Conservation (phyloP, 257 asterid genomes). For the Capsicum pubescens region DNA sequence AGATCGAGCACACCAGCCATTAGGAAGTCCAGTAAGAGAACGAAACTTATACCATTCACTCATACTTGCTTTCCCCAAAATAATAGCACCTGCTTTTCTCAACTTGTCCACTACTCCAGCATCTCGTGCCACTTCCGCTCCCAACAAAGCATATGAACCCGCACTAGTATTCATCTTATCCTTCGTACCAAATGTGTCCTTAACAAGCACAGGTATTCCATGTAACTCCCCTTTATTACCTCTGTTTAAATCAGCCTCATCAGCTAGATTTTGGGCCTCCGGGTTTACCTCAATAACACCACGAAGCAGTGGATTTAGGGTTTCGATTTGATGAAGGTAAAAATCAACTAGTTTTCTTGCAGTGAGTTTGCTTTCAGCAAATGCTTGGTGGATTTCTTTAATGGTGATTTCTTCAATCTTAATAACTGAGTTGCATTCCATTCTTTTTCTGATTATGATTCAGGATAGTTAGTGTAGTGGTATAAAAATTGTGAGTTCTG, state of each 20-base stretch:
- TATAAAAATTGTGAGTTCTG: neutral
- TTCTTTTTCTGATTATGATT: neutral
- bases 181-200: conserved; percentile 64
- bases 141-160: conserved; percentile 72
- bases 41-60: conserved; percentile 71
- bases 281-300: conserved; percentile 71
- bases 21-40: conserved; percentile 43
- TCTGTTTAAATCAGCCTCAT: conserved; percentile 51
- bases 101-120: conserved; percentile 72
- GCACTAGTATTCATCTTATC: conserved; percentile 69
- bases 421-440: conserved; percentile 21
- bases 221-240: conserved; percentile 36
- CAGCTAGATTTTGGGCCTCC: conserved; percentile 58
- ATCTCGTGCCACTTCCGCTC: conserved; percentile 58
- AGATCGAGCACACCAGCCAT: conserved; percentile 80
- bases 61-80: conserved; percentile 79
- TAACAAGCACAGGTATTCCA: conserved; percentile 83
- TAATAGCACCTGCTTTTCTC: conserved; percentile 68
- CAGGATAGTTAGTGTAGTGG: neutral
- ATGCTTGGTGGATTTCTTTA: conserved; percentile 45
- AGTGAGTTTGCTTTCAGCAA: conserved; percentile 40
- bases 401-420: conserved; percentile 59
- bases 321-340: conserved; percentile 53
- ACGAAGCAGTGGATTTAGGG: conserved; percentile 64
- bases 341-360: conserved; percentile 48